A percentile compares a stretch with the other conserved stretches of the same genome.
These are phyloP conservation scores for Cladosporium sp. DNA, from an alignment of 2,329 filamentous ascomycete species.

Conservation along the genomic window DNA sequence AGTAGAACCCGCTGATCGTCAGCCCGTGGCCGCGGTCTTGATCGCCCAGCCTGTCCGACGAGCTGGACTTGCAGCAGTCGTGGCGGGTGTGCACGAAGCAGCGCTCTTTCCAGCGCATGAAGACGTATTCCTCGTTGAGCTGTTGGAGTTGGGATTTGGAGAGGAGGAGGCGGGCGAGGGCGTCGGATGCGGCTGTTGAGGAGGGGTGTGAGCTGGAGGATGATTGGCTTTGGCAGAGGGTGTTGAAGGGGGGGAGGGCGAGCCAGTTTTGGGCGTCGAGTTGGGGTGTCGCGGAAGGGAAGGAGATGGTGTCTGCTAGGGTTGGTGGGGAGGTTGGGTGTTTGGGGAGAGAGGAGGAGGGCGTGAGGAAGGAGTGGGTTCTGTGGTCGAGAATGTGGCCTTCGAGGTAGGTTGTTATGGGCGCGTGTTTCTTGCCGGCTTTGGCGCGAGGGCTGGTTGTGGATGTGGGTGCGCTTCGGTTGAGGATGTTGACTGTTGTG, in stretches of 20 bases:
- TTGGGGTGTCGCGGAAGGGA: slow-evolving; percentile 40
- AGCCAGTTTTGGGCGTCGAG: slow-evolving; percentile 48
- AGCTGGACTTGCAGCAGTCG: slow-evolving; percentile 21
- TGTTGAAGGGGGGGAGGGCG: slow-evolving; percentile 43
- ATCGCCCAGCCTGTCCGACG: slow-evolving; percentile 21
- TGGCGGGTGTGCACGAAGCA: slow-evolving; percentile 41
- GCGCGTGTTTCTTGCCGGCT: slow-evolving; percentile 42
- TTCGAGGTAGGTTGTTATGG: slow-evolving; percentile 63
- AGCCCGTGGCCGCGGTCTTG: slow-evolving; percentile 40
- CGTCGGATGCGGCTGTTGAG: slow-evolving; percentile 16
- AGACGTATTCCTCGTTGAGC: slow-evolving; percentile 46
- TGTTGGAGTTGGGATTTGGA: slow-evolving; percentile 35
- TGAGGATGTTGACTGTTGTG: slow-evolving; percentile 24
- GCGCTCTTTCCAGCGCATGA: slow-evolving; percentile 55
- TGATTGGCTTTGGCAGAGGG: slow-evolving; percentile 19
- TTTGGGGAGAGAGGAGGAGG: slow-evolving; percentile 23
- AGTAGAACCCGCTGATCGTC: slow-evolving; percentile 54
- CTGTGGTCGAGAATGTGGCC: slow-evolving; percentile 64
- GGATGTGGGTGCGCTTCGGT: slow-evolving; percentile 10
- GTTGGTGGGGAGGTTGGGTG: slow-evolving; percentile 17
- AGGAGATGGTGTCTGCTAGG: slow-evolving; percentile 32
- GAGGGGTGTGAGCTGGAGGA: neutral
- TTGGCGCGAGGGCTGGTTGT: slow-evolving; percentile 18
- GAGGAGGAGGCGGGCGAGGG: slow-evolving; percentile 38
- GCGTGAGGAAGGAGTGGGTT: slow-evolving; percentile 49